These are phyloP conservation scores for Phtheirospermum japonicum DNA, from an alignment of 257 asterid species.

Conservation along the genomic window DNA sequence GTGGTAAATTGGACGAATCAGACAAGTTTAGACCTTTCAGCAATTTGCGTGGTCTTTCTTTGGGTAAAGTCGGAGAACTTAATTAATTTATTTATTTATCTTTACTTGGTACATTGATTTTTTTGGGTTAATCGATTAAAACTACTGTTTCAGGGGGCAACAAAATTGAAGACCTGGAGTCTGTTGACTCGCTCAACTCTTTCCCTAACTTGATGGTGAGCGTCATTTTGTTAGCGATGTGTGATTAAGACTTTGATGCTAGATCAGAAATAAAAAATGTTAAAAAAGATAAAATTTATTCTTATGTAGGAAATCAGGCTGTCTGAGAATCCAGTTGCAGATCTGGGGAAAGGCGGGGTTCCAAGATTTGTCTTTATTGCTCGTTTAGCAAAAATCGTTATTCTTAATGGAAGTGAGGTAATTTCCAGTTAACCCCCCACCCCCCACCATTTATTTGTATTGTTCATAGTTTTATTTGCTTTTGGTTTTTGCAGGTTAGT, in stretches of 20 bases:
- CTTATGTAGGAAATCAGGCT: conserved; percentile 71
- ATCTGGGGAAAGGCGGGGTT: conserved; percentile 68
- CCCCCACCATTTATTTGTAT: conserved; percentile 2
- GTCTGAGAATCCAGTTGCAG: conserved; percentile 84
- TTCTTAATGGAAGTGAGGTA: conserved; percentile 93
- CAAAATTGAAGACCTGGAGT: conserved; percentile 63
- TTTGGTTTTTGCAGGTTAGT: conserved; percentile 55
- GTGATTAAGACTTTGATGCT: conserved; percentile 1
- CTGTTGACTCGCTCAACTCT: conserved; percentile 72
- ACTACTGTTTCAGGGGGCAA: conserved; percentile 61
- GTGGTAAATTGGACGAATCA: conserved; percentile 33
- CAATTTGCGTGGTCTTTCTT: conserved; percentile 62
- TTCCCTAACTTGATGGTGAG: conserved; percentile 83
- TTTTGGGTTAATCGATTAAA: conserved; percentile 23
- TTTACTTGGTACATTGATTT: conserved; percentile 21
- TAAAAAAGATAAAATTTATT: conserved; percentile 15
- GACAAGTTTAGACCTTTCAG: conserved; percentile 47
- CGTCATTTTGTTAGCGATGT: conserved; percentile 19
- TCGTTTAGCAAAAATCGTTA: conserved; percentile 63
- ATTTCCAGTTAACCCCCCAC: conserved; percentile 16
- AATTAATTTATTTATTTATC: conserved; percentile 11
- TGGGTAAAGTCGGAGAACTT: conserved; percentile 51
- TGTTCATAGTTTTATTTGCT: conserved; percentile 7
- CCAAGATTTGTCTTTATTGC: conserved; percentile 86
- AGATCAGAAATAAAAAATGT: conserved; percentile 2